phyloP scores from a whole-genome alignment of 1,284 basidiomycete species.

The Butyriboletus appendiculatus region DNA sequence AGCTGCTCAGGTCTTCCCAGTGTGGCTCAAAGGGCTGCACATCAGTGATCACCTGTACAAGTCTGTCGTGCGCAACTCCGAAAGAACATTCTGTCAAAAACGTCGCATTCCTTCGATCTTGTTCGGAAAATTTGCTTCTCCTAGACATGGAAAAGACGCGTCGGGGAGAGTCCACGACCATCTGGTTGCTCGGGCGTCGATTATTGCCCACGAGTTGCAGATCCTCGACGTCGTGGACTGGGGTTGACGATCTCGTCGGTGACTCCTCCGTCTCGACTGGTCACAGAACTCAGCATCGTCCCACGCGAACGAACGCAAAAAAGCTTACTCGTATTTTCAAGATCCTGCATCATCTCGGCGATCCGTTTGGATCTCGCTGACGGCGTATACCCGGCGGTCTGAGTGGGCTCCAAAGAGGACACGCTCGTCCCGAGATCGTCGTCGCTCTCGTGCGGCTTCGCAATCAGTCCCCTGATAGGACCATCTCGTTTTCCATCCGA shows the following conservation, averaged over 20 bases:
- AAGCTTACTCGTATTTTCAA: conserved; percentile 64
- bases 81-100: conserved; percentile 96
- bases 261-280: conserved; percentile 50
- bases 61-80: conserved; percentile 85
- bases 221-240: conserved; percentile 42
- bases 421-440: conserved; percentile 37
- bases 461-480: conserved; percentile 68
- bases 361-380: conserved; percentile 79
- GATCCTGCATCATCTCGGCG: conserved; percentile 69
- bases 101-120: conserved; percentile 60
- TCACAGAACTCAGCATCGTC: conserved; percentile 2
- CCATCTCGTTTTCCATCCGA: conserved; percentile 88
- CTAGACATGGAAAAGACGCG: conserved; percentile 51
- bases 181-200: conserved; percentile 39
- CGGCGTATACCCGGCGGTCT: conserved; percentile 43
- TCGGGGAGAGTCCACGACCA: conserved; percentile 36
- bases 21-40: conserved; percentile 93
- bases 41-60: conserved; percentile 93
- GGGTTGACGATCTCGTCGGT: conserved; percentile 61
- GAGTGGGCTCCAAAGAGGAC: conserved; percentile 27
- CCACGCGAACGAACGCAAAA: not conserved
- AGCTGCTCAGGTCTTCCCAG: conserved; percentile 81
- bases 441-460: conserved; percentile 40
- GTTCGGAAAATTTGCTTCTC: conserved; percentile 35
- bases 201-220: conserved; percentile 47